These are phyloP conservation scores for Pulveroboletus sp. DNA, from an alignment of 768 basidiomycete species.

Conservation along the genomic window DNA sequence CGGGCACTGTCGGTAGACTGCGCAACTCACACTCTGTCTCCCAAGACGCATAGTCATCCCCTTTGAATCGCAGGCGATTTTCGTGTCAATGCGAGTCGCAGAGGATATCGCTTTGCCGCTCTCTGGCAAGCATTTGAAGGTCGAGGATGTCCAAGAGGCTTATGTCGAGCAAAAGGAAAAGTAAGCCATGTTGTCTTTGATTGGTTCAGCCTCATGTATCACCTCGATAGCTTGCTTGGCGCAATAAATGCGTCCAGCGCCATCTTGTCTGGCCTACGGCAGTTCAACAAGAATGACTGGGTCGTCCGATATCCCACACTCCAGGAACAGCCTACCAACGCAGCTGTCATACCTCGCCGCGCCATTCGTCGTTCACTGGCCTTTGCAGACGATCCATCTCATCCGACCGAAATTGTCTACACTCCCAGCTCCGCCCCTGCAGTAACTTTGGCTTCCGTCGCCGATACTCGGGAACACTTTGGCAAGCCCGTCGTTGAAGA, in stretches of 20 bases:
- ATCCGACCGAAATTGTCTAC: constrained; percentile 64
- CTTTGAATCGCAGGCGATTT: constrained; percentile 3
- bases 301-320: constrained; percentile 85
- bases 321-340: constrained; percentile 39
- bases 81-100: constrained; percentile 13
- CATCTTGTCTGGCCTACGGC: constrained; percentile 66
- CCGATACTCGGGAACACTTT: constrained; percentile 41
- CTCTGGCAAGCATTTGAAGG: constrained; percentile 39
- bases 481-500: constrained; percentile 13
- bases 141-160: constrained; percentile 72
- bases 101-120: constrained; percentile 13
- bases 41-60: neutral
- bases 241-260: constrained; percentile 73
- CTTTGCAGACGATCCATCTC: constrained; percentile 79
- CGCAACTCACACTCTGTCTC: constrained; percentile 2
- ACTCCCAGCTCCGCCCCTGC: constrained; percentile 54
- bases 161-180: constrained; percentile 75
- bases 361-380: constrained; percentile 68
- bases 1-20: neutral
- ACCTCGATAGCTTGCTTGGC: constrained; percentile 46
- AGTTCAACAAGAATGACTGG: constrained; percentile 87
- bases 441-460: constrained; percentile 53
- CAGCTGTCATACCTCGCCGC: constrained; percentile 33
- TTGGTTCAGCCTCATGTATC: neutral
- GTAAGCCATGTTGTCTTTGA: constrained; percentile 39